These are phyloP conservation scores for Neurospora terricola DNA, from an alignment of 495 filamentous ascomycete species.

Conservation along the genomic window DNA sequence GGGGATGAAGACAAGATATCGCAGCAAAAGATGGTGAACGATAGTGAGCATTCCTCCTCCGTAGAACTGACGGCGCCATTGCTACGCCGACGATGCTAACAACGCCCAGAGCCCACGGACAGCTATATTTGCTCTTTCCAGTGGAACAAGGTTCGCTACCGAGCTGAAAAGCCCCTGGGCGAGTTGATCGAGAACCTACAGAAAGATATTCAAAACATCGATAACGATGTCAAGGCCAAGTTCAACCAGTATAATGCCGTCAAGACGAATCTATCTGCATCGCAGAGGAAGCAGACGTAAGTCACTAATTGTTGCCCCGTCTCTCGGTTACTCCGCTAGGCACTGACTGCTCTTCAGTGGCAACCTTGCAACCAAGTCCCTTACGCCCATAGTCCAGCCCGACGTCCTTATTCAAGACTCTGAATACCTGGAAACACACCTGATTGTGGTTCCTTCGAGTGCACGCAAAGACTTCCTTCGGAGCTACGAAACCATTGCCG, in stretches of 20 bases:
- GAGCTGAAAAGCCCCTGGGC: constrained; percentile 75
- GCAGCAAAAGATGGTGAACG: constrained; percentile 88
- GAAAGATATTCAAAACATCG: constrained; percentile 79
- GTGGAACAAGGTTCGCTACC: constrained; percentile 97
- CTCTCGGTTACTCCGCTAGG: neutral
- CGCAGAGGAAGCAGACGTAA: constrained; percentile 74
- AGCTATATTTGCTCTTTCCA: constrained; percentile 80
- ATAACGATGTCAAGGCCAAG: constrained; percentile 90
- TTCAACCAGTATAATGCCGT: constrained; percentile 85
- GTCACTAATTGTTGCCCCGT: constrained; percentile 28
- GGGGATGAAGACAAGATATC: constrained; percentile 73
- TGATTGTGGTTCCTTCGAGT: constrained; percentile 73
- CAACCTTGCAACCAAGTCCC: constrained; percentile 88
- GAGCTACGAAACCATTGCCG: constrained; percentile 75
- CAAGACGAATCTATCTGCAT: constrained; percentile 66
- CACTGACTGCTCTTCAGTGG: constrained; percentile 45
- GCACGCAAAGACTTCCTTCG: constrained; percentile 77
- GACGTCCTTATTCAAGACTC: constrained; percentile 71
- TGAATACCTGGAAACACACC: constrained; percentile 92
- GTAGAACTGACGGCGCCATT: neutral
- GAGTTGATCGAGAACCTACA: constrained; percentile 80
- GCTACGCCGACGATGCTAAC: neutral
- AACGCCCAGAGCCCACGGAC: constrained; percentile 68
- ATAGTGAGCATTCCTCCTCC: constrained; percentile 51
- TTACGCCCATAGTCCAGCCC: constrained; percentile 77